phyloP scores from a whole-genome alignment of 1,139 yeast species.

The Pichia sp. region DNA sequence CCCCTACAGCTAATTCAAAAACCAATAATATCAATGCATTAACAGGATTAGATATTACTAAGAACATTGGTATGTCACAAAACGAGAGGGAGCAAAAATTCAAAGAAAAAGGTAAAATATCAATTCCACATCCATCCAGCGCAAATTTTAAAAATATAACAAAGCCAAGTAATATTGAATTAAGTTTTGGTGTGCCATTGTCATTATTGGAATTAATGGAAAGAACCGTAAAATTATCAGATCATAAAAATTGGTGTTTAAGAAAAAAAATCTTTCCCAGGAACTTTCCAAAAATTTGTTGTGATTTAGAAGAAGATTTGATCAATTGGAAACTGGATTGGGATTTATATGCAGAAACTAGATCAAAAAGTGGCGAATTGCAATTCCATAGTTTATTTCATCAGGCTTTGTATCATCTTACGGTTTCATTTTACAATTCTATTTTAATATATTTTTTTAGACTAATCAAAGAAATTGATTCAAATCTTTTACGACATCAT shows the following conservation, averaged over 20 bases:
- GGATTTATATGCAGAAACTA: conserved; percentile 30
- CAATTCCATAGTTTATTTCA: conserved; percentile 34
- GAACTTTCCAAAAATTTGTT: conserved; percentile 49
- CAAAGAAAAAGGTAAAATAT: conserved; percentile 3
- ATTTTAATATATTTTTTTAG: conserved; percentile 40
- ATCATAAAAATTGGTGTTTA: conserved; percentile 45
- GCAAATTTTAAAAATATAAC: neutral
- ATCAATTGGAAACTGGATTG: conserved; percentile 43
- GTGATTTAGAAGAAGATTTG: conserved; percentile 46
- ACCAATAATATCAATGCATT: conserved; percentile 10
- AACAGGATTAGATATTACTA: conserved; percentile 16
- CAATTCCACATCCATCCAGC: conserved; percentile 17
- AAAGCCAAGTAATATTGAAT: conserved; percentile 30
- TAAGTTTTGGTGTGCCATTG: conserved; percentile 44
- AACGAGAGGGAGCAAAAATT: conserved; percentile 17
- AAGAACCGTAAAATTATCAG: conserved; percentile 41
- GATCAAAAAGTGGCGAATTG: conserved; percentile 12
- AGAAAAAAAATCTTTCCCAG: conserved; percentile 43
- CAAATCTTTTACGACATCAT: conserved; percentile 31
- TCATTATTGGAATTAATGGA: conserved; percentile 41
- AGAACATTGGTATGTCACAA: conserved; percentile 9
- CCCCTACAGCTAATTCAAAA: neutral
- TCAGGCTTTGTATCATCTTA: conserved; percentile 35
- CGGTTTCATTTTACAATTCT: conserved; percentile 38
- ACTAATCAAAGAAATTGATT: conserved; percentile 37